Percentiles rank a stretch among this genome's conserved stretches.
phyloP scores from a whole-genome alignment of 345 rosid species.

The Toxicodendron radicans region DNA sequence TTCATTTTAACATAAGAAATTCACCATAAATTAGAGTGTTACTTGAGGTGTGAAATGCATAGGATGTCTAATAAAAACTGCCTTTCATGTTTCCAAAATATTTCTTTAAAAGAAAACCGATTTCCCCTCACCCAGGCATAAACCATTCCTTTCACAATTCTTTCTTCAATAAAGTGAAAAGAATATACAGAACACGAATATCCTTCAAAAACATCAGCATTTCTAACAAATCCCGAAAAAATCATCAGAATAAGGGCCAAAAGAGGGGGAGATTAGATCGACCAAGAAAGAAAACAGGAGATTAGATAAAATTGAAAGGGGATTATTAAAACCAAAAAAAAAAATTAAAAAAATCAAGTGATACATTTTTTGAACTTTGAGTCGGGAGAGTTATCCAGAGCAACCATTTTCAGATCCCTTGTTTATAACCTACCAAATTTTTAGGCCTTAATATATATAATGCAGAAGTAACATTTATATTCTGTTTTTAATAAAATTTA shows the following conservation, averaged over 20 bases:
- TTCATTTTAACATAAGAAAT: not conserved
- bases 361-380: too few relatives aligned
- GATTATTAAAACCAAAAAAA: too few relatives aligned
- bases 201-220: not conserved
- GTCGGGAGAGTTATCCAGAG: too few relatives aligned
- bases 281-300: not conserved
- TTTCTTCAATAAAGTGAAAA: not conserved
- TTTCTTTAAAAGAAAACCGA: not conserved
- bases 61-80: not conserved
- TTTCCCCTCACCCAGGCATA: not conserved
- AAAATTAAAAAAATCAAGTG: too few relatives aligned
- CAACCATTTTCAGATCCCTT: not conserved
- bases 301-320: not conserved
- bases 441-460: not conserved
- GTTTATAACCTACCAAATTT: not conserved
- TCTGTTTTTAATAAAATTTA: not conserved
- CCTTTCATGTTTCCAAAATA: not conserved
- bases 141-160: not conserved
- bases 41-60: not conserved
- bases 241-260: not conserved
- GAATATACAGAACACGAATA: not conserved
- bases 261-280: too few relatives aligned
- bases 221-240: not conserved
- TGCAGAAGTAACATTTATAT: not conserved
- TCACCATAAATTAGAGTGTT: not conserved